phyloP scores from a whole-genome alignment of 768 basidiomycete genomes.

The Suillus americanus region DNA sequence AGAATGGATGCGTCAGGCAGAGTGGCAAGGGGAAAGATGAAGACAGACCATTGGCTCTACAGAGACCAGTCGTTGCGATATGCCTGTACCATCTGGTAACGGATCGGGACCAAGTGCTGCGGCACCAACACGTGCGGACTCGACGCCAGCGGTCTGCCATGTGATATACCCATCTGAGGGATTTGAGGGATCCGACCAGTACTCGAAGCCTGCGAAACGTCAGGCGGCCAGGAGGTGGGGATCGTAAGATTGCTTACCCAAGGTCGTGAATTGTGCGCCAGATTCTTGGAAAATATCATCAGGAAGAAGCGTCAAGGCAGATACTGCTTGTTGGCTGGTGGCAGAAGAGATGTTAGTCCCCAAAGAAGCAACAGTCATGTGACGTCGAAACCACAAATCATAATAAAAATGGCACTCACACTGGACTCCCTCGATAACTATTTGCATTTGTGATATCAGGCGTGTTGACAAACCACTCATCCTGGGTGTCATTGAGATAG shows the following conservation, averaged over 20 bases:
- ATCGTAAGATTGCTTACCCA: slow-evolving; percentile 36
- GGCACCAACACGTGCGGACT: slow-evolving; percentile 51
- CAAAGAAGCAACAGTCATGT: neutral
- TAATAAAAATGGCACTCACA: slow-evolving; percentile 28
- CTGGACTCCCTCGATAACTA: slow-evolving; percentile 50
- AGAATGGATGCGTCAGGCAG: neutral
- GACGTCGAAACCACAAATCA: neutral
- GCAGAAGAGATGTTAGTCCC: neutral
- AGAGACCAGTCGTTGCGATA: slow-evolving; percentile 60
- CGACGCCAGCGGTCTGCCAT: slow-evolving; percentile 66
- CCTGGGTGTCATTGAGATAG: slow-evolving; percentile 35
- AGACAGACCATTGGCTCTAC: slow-evolving; percentile 47
- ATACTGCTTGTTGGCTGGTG: slow-evolving; percentile 47
- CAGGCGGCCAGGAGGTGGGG: neutral
- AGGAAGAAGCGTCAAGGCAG: slow-evolving; percentile 42
- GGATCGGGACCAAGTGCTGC: slow-evolving; percentile 50
- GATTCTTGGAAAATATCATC: slow-evolving; percentile 53
- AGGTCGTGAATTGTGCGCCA: slow-evolving; percentile 48
- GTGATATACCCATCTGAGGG: slow-evolving; percentile 63
- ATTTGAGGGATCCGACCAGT: slow-evolving; percentile 60
- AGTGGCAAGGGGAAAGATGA: neutral
- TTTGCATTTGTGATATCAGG: slow-evolving; percentile 33
- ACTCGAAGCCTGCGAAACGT: slow-evolving; percentile 64
- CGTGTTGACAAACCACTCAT: slow-evolving; percentile 36
- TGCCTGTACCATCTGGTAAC: slow-evolving; percentile 37